A percentile compares a stretch with the other conserved stretches of the same genome.
Evolutionary conservation across 208 protist species (phyloP).

Genomic region (Spongospora subterranea): DNA sequence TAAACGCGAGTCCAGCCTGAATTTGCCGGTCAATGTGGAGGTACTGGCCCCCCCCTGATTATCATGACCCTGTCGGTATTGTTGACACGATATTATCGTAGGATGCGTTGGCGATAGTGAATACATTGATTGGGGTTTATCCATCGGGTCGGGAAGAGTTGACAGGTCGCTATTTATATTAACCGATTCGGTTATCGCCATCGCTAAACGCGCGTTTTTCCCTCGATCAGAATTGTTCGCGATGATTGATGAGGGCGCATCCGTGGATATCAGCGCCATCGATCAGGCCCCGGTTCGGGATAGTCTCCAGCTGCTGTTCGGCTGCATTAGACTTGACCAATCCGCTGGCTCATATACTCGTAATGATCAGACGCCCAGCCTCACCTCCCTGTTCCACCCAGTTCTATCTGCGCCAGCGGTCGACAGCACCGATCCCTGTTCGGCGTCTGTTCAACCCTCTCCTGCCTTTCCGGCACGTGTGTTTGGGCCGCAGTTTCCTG

Average conservation of each 20-base stretch:
- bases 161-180: no score
- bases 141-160: background rate
- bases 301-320: conserved; percentile 36
- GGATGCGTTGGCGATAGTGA: conserved; percentile 4
- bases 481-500: background rate
- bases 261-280: conserved; percentile 11
- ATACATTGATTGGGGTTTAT: background rate
- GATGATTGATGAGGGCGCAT: background rate
- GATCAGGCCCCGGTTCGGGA: background rate
- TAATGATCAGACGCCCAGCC: background rate
- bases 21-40: background rate
- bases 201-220: no score
- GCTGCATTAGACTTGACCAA: background rate
- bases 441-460: no score
- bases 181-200: no score
- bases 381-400: background rate
- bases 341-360: background rate
- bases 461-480: conserved; percentile 10
- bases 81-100: background rate
- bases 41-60: background rate
- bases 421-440: no score
- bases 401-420: no score
- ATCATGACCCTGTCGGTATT: background rate
- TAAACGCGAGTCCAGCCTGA: background rate
- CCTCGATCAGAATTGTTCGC: background rate